Conservation (phyloP, 2,329 filamentous ascomycete genomes). For the Plectosphaerella plurivora region DNA sequence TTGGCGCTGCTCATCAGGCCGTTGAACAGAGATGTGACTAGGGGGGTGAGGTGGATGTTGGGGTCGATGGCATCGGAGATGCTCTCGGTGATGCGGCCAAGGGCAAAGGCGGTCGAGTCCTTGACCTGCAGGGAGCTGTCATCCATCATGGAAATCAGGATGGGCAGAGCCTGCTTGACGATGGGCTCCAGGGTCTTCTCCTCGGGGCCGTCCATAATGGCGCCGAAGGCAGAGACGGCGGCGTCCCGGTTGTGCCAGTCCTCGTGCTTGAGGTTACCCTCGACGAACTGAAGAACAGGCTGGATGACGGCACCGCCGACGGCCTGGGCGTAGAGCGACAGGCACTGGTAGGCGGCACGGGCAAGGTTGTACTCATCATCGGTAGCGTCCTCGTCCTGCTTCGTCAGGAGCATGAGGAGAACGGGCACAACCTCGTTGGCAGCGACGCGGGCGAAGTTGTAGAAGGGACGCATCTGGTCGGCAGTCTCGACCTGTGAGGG, state of each 20-base stretch:
- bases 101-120: conserved; percentile 92
- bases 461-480: conserved; percentile 84
- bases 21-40: conserved; percentile 85
- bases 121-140: conserved; percentile 85
- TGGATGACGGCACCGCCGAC: conserved; percentile 80
- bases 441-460: conserved; percentile 92
- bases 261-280: conserved; percentile 81
- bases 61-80: conserved; percentile 91
- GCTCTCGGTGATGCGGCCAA: conserved; percentile 92
- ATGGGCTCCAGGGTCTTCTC: conserved; percentile 88
- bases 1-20: conserved; percentile 88
- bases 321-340: conserved; percentile 92
- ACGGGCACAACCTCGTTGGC: conserved; percentile 93
- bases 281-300: conserved; percentile 86
- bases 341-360: conserved; percentile 90
- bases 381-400: conserved; percentile 94
- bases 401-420: conserved; percentile 80
- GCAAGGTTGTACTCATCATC: conserved; percentile 98
- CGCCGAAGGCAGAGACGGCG: conserved; percentile 93
- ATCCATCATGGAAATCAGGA: conserved; percentile 88
- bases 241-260: conserved; percentile 96
- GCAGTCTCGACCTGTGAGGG: conserved; percentile 58
- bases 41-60: conserved; percentile 70
- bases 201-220: conserved; percentile 98
- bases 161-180: conserved; percentile 89